Base-by-base conservation (phyloP, 2,329 filamentous ascomycete genomes). In the Ceratocystiopsis sp. region DNA sequence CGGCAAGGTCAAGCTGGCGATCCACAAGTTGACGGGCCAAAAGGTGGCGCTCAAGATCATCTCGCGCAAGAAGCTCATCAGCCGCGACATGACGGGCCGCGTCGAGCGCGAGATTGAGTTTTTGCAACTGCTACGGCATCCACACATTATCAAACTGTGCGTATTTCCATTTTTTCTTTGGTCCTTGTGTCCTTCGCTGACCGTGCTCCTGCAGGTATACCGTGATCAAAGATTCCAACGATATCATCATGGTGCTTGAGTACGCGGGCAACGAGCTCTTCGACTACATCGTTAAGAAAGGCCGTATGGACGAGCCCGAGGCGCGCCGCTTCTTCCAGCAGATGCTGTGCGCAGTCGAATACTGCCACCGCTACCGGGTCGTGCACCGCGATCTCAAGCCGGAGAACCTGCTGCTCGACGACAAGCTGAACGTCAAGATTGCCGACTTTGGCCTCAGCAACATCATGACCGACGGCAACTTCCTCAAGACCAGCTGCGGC, bases 401-500 rank as follows among this genome's bases (percentile, higher is more conserved):
- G 11, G 91, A 98, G 67, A 98, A 98, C 58, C 66, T 98, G 40
- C 73, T 98, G 37, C 77, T 98, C 42, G 91, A 98, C 62, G 84
- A 93, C 51, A 80, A 93, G 46, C 80, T 94, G 57, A 95, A 98
- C 55, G 89, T 98, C 63, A 98, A 98, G 67, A 98, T 98, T 64
- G 91, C 91, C 54, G 91, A 98, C 63, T 98, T 98, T 53, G 91
- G 91, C 45, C 69, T 98, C 45, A 96, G 89, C 67, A 98, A 98
- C 59, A 98, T 98, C 64, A 98, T 98, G 91, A 96, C 91, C 0
- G 91, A 98, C 58, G 91, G 91, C 21, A 98, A 98, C 59, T 98
- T 98, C 58, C 74, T 98, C 55, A 96, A 95, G 66, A 98, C 91
- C 1, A 96, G 87, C 59, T 98, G 91, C 55, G 91, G 91, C 42